Conservation (phyloP, 352 stramenopile genomes). For the Phytophthora pseudosyringae region DNA sequence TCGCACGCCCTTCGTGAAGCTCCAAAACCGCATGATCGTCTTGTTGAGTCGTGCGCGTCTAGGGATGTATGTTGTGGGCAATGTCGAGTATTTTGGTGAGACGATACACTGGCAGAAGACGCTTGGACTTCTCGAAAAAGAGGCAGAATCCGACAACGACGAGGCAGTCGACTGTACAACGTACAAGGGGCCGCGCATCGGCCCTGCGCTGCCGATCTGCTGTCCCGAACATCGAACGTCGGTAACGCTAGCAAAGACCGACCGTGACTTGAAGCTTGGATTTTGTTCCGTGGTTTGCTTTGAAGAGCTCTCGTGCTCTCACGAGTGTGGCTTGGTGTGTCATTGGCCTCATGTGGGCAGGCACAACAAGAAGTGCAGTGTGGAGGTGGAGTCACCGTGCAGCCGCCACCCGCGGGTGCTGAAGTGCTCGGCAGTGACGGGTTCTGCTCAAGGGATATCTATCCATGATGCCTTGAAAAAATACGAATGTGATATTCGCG, state of each 20-base stretch:
- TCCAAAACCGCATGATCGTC: conserved; percentile 92
- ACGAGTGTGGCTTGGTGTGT: conserved; percentile 72
- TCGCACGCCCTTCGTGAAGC: conserved; percentile 86
- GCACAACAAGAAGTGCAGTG: conserved; percentile 68
- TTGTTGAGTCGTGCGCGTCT: conserved; percentile 85
- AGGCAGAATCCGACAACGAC: conserved; percentile 49
- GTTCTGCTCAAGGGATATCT: conserved; percentile 4
- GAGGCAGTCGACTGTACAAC: conserved; percentile 31
- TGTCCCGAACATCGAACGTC: conserved; percentile 72
- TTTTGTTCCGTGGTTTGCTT: conserved; percentile 84
- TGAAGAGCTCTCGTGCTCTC: conserved; percentile 60
- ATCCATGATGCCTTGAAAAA: conserved; percentile 51
- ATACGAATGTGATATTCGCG: conserved; percentile 63
- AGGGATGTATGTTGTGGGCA: conserved; percentile 87
- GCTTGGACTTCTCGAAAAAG: conserved; percentile 57
- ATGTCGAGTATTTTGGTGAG: conserved; percentile 83
- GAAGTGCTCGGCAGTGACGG: conserved; percentile 59
- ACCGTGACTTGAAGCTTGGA: conserved; percentile 61
- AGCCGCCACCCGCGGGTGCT: conserved; percentile 55
- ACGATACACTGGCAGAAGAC: conserved; percentile 81
- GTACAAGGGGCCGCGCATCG: conserved; percentile 59
- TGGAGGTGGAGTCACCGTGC: conserved; percentile 74
- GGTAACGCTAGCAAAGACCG: conserved; percentile 36
- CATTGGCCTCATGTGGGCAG: conserved; percentile 63
- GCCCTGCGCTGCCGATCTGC: conserved; percentile 71